Evolutionary conservation across 2,329 filamentous ascomycete genomes (phyloP).

Genomic region (Spiromastix sp.): DNA sequence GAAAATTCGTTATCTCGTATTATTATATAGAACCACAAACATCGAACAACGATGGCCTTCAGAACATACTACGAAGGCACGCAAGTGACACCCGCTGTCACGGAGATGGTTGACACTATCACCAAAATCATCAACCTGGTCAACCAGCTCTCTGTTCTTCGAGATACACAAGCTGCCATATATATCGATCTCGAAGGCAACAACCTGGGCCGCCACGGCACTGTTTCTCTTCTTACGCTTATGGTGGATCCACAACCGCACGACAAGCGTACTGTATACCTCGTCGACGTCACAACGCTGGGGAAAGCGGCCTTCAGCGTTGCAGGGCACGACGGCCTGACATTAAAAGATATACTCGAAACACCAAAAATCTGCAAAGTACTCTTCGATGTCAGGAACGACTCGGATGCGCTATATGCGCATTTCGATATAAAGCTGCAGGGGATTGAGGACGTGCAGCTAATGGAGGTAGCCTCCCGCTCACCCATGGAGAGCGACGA

Average conservation of each 20-base stretch:
- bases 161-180: slow-evolving; percentile 21
- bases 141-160: slow-evolving; percentile 10
- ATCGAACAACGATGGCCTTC: too few relatives aligned
- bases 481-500: slow-evolving; percentile 5
- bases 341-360: slow-evolving; percentile 36
- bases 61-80: too few relatives aligned
- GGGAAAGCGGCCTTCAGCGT: slow-evolving; percentile 31
- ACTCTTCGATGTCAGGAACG: slow-evolving; percentile 50
- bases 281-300: slow-evolving; percentile 38
- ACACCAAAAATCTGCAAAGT: slow-evolving; percentile 37
- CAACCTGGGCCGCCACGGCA: slow-evolving; percentile 33
- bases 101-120: slow-evolving; percentile 1
- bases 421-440: slow-evolving; percentile 35
- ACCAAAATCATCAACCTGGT: slow-evolving; percentile 4
- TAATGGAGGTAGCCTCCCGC: slow-evolving; percentile 43
- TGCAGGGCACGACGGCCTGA: slow-evolving; percentile 10
- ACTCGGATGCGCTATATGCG: slow-evolving; percentile 45
- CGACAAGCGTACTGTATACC: too few relatives aligned
- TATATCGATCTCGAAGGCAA: slow-evolving; percentile 42
- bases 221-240: slow-evolving; percentile 37
- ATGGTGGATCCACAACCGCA: slow-evolving; percentile 20
- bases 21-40: too few relatives aligned
- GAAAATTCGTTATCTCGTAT: too few relatives aligned
- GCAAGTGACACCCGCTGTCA: not conserved
- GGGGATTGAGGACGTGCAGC: slow-evolving; percentile 44